Evolutionary conservation across 495 filamentous ascomycete genomes (phyloP).

Genomic region (Viridothelium virens): DNA sequence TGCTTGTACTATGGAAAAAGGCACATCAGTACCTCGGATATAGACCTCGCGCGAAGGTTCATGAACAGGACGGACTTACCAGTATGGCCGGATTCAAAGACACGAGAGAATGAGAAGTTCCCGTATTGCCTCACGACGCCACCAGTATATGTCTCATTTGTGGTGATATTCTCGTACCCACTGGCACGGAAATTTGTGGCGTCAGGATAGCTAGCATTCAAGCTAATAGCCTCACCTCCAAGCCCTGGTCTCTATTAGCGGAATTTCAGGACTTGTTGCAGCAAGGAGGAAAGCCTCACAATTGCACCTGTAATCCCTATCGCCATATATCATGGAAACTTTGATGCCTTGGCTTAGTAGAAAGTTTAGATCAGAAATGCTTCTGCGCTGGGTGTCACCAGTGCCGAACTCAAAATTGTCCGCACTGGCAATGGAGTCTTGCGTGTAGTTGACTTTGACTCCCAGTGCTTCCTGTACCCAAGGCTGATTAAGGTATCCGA

Average conservation of each 20-base stretch:
- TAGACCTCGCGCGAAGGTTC: background rate
- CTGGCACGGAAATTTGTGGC: slow-evolving; percentile 18
- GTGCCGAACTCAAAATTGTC: slow-evolving; percentile 17
- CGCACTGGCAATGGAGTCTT: slow-evolving; percentile 13
- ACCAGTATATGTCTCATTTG: slow-evolving; percentile 21
- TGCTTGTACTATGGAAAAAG: slow-evolving; percentile 11
- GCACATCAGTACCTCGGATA: slow-evolving; percentile 9
- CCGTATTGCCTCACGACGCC: slow-evolving; percentile 29
- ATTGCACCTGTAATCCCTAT: slow-evolving; percentile 45
- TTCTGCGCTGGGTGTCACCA: slow-evolving; percentile 45
- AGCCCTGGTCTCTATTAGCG: slow-evolving; percentile 17
- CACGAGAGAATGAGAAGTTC: slow-evolving; percentile 29
- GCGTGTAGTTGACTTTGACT: slow-evolving; percentile 28
- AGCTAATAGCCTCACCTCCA: slow-evolving; percentile 25
- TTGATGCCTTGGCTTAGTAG: slow-evolving; percentile 45
- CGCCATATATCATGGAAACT: slow-evolving; percentile 38
- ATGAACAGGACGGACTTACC: background rate
- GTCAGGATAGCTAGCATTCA: slow-evolving; percentile 20
- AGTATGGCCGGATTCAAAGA: slow-evolving; percentile 26
- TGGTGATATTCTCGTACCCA: slow-evolving; percentile 25
- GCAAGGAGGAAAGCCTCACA: background rate
- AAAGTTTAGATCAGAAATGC: slow-evolving; percentile 43
- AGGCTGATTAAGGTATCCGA: slow-evolving; percentile 28
- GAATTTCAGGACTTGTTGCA: background rate
- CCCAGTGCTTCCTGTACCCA: slow-evolving; percentile 29